Evolutionary conservation across 2,329 filamentous ascomycete genomes (phyloP), one percentile per base, ranked within the genome.

Genomic region (Elsinoe perseae): DNA sequence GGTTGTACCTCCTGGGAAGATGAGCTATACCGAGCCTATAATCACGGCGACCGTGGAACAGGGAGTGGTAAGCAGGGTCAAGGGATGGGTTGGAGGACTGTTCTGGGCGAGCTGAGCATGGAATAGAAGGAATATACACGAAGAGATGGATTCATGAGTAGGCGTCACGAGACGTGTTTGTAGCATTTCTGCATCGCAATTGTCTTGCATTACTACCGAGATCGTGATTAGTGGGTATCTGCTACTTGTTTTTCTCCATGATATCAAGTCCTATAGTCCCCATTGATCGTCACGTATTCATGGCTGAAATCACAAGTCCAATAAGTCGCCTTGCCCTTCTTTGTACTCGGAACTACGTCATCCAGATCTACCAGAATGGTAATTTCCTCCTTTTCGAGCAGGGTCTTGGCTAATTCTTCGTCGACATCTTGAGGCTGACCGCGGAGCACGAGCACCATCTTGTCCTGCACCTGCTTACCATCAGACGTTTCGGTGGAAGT

Each of bases 251-350:
- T 3, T 7, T 7, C 36, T 21, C 10, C 57, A 6, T 14, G 32
- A 36, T 4, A 21, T 57, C 65, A 84, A 28, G 82, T 84, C 64
- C 82, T 71, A 68, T 85, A 85, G 68, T 85, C 82, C 34, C 80
- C 82, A 66, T 85, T 85, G 63, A 85, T 85, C 52, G 81, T 84
- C 48, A 85, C 81, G 72, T 84, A 95, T 76, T 91, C 87, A 66
- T 91, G 87, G 67, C 85, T 89, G 63, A 91, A 89, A 69, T 95
- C 89, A 67, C 89, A 93, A 36, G 88, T 93, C 83, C 87, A 93
- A 69, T 89, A 88, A 4, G 83, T 81, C 1, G 85, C 84, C 68
- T 85, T 80, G 66, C 54, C 18, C 54, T 59, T 7, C 3, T 27
- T 30, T 9, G 14, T 9, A 28, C 28, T 4, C 14, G n/a, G n/a